A percentile compares a stretch with the other conserved stretches of the same genome.
These are phyloP conservation scores for Pestalotiopsis sp. DNA, from an alignment of 2,329 filamentous ascomycete species.

Conservation along the genomic window DNA sequence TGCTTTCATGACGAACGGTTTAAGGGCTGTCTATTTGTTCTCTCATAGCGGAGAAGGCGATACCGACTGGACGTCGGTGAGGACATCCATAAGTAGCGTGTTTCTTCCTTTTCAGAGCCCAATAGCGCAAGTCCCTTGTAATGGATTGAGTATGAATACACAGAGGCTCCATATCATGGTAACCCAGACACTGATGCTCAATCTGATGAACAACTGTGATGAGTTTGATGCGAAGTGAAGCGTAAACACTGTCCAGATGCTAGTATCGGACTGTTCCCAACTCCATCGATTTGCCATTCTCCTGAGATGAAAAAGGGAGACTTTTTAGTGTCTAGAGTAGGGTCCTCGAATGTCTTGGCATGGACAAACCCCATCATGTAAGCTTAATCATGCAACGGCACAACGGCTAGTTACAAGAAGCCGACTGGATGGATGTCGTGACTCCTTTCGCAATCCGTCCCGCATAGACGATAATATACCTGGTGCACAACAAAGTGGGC, in stretches of 20 bases:
- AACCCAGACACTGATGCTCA: not conserved
- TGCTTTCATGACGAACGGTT: not conserved
- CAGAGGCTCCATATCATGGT: not conserved
- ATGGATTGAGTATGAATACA: slow-evolving; percentile 8
- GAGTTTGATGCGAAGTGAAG: not conserved
- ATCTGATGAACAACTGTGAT: not conserved
- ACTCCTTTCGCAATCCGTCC: too few relatives aligned
- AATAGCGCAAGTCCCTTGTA: not conserved
- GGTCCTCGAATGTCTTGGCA: too few relatives aligned
- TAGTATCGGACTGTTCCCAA: too few relatives aligned
- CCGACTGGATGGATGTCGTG: too few relatives aligned
- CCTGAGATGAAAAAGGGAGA: too few relatives aligned
- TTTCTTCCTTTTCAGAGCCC: not conserved
- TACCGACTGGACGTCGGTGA: slow-evolving; percentile 12
- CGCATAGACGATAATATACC: not conserved
- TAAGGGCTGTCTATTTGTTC: not conserved
- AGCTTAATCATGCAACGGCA: too few relatives aligned
- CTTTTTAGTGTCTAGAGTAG: too few relatives aligned
- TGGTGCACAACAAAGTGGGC: not conserved
- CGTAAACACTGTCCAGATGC: not conserved
- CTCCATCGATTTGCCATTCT: too few relatives aligned
- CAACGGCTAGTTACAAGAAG: too few relatives aligned
- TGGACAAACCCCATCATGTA: too few relatives aligned
- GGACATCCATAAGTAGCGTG: slow-evolving; percentile 1
- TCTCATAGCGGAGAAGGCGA: not conserved